Percentiles rank a stretch among this genome's conserved stretches.
These are phyloP conservation scores for Mycosarcoma mackinlayi DNA, from an alignment of 1,284 basidiomycete species.

Conservation along the genomic window DNA sequence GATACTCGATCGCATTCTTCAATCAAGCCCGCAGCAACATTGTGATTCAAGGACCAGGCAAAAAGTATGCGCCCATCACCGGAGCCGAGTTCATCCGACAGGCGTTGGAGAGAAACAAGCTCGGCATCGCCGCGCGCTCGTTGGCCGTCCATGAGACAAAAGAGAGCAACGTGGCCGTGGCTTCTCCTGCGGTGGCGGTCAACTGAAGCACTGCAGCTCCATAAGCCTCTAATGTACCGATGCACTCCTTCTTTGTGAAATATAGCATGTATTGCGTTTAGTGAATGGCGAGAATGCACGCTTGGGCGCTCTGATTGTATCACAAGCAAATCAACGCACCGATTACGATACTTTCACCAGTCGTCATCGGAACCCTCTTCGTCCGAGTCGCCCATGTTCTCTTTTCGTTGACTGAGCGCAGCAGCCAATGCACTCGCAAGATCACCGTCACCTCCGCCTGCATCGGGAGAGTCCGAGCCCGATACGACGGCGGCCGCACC, in stretches of 20 bases:
- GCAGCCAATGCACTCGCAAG: conserved; percentile 77
- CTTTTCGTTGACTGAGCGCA: conserved; percentile 81
- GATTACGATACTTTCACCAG: conserved; percentile 59
- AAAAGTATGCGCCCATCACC: conserved; percentile 46
- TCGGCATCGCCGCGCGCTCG: conserved; percentile 13
- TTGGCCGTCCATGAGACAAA: background rate
- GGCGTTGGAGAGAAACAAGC: conserved; percentile 47
- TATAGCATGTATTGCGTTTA: background rate
- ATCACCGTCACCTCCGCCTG: conserved; percentile 71
- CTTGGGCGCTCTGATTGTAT: too few relatives aligned
- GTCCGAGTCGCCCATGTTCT: conserved; percentile 87
- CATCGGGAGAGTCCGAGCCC: conserved; percentile 17
- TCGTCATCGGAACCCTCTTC: conserved; percentile 78
- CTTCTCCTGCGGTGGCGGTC: conserved; percentile 11
- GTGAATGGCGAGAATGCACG: background rate
- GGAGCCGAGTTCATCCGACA: conserved; percentile 50
- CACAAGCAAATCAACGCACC: too few relatives aligned
- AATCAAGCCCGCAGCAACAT: conserved; percentile 57
- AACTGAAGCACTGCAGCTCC: background rate
- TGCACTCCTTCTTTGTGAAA: background rate
- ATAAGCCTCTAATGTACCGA: background rate
- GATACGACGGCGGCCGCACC: conserved; percentile 30
- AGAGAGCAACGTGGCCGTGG: background rate
- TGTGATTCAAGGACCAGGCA: conserved; percentile 60
- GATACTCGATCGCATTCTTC: conserved; percentile 64